Base-by-base conservation (phyloP, 2,329 filamentous ascomycete genomes). In the Fusarium austroafricanum region DNA sequence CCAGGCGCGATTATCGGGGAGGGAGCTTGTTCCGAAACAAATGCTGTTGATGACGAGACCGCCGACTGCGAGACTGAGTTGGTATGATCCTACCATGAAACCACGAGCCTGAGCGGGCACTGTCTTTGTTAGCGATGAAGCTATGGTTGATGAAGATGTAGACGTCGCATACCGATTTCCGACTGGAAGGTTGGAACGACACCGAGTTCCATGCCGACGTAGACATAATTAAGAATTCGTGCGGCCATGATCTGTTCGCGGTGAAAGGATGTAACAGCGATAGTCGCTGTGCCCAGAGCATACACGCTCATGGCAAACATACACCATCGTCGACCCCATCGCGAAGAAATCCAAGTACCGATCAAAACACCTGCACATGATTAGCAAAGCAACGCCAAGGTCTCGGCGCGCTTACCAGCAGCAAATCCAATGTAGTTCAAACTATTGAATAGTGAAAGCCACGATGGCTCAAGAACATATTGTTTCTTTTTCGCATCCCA, bases 261-360 rank as follows among this genome's bases (percentile, higher is more conserved):
- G 2, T 52, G 52, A 3, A 49, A 45, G 0, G 70, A 72, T 0
- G 70, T 73, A 5, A 73, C 70, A 2, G 56, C 46, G 1, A 72
- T 62, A 6, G 68, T 72, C 0, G 71, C 71, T 2, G 71, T 68
- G 1, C 56, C 40, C 4, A 78, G 68, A 1, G 79, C 75, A 11
- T 75, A 81, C 12, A 73, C 46, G 40, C 76, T 78, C 79, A 82
- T 80, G 26, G 17, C 20, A 42, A 79, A 81, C 67, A 75, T 75
- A 17, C 71, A 75, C 74, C 68, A 73, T 15, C 73, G 20, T 4
- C 74, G 51, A 2, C 73, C 74, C 59, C 63, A 75, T 11, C 70
- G 67, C 2, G 71, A 61, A 10, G 71, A 72, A 2, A 75, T 58
- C 12, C 55, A 62, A 10, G 66, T 74, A 1, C 74, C 74, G 4